These are phyloP conservation scores for fission yeast (Schizosaccharomyces pombe) DNA, from an alignment of 805 yeast species.

Conservation along the genomic window DNA sequence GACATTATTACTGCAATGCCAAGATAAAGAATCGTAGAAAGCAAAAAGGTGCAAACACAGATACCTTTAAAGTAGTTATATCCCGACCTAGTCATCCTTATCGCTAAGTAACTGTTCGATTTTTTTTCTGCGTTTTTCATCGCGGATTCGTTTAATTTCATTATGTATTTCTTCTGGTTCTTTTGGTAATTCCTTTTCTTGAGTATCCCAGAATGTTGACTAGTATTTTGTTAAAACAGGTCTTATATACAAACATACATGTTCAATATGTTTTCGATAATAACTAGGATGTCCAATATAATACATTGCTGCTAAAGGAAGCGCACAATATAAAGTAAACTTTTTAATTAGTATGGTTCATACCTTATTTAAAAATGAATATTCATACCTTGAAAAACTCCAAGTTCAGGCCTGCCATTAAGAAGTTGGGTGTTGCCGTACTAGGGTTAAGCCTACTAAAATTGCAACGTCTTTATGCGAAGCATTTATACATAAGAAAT, in stretches of 20 bases:
- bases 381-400: not conserved
- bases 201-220: not conserved
- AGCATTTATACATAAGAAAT: too few species aligned
- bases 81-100: not conserved
- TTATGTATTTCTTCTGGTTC: not conserved
- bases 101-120: not conserved
- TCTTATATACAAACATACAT: not conserved
- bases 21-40: not conserved
- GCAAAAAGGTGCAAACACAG: not conserved
- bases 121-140: not conserved
- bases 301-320: not conserved
- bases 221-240: not conserved
- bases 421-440: too few species aligned
- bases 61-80: not conserved
- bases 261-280: not conserved
- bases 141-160: not conserved
- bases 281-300: not conserved
- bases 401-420: not conserved
- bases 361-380: not conserved
- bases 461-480: too few species aligned
- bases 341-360: not conserved
- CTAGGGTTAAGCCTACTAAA: too few species aligned
- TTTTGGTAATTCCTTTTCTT: not conserved
- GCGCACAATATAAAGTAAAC: not conserved
- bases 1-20: not conserved